Base-by-base conservation (phyloP, 2,329 filamentous ascomycete species). In the Pseudonectria foliicola region DNA sequence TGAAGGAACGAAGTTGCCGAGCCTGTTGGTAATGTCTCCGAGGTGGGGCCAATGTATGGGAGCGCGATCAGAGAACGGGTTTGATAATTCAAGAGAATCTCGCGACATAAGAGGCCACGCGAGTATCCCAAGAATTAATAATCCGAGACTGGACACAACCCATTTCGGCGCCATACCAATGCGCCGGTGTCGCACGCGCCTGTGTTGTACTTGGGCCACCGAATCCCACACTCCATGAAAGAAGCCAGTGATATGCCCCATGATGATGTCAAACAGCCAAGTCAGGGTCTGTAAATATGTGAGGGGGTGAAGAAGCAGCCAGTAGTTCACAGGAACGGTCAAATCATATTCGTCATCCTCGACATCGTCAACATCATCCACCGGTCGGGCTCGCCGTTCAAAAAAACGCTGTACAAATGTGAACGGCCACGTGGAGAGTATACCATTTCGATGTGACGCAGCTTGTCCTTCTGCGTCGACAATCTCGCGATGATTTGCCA, bases 231-330 rank as follows among this genome's bases (percentile, higher is more conserved):
- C 3, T 15, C 27, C 30, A 21, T 53, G 42, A 3, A 53, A 30
- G 13, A 47, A 15, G n/a, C 18, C 25, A 29, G 47, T 18, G 5
- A 49, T 14, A 13, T 35, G 33, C 25, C 56, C 44, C 34, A 50
- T 44, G 14, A 43, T 31, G 12, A 27, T 31, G 12, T 48, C 45
- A 11, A 53, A 26, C 6, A 50, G 7, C 52, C 52, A 56, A 12
- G 37, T 39, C 12, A 55, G 10, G 4, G 45, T 42, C 13, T 50
- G 35, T 2, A 60, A 6, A 21, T 61, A 61, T 5, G 55, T 59
- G 36, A 49, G 43, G 1, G 59, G 60, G 18, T 59, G 50, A 4
- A 59, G 31, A 3, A 60, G 39, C 13, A 46, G 46, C 42, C 47
- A 46, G 45, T 52, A 54, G 24, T 51, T 37, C 13, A 37, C 32